Conservation (phyloP, 305 asterid species). For the Solanum hybrid region DNA sequence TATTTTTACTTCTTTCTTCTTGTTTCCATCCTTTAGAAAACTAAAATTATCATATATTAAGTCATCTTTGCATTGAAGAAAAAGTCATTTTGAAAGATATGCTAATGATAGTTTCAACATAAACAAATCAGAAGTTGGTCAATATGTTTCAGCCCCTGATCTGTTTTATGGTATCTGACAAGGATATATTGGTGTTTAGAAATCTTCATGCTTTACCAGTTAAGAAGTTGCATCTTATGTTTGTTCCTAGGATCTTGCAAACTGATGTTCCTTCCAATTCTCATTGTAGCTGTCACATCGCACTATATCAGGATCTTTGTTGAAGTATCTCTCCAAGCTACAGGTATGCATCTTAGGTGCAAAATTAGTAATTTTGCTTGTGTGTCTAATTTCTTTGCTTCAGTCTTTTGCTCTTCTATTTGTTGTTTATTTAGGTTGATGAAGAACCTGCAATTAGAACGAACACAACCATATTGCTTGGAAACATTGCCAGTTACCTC, state of each 20-base stretch:
- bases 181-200: not conserved
- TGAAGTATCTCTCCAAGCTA: slow-evolving; percentile 90
- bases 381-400: not conserved
- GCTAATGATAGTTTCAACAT: not conserved
- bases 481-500: slow-evolving; percentile 88
- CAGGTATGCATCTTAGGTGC: slow-evolving; percentile 39
- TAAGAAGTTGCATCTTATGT: slow-evolving; percentile 4
- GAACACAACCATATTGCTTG: slow-evolving; percentile 94
- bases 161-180: not conserved
- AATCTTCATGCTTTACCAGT: not conserved
- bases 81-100: not conserved
- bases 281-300: slow-evolving; percentile 86
- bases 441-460: slow-evolving; percentile 98
- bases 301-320: slow-evolving; percentile 75
- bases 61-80: not conserved
- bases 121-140: not conserved
- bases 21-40: not conserved
- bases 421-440: slow-evolving; percentile 57
- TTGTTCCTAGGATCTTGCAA: not conserved
- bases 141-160: not conserved
- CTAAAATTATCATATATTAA: not conserved
- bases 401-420: not conserved
- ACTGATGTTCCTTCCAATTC: slow-evolving; percentile 7
- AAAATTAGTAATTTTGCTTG: not conserved
- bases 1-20: not conserved